phyloP scores from a whole-genome alignment of 1,139 yeast genomes.

The Suhomyces panamericanus region DNA sequence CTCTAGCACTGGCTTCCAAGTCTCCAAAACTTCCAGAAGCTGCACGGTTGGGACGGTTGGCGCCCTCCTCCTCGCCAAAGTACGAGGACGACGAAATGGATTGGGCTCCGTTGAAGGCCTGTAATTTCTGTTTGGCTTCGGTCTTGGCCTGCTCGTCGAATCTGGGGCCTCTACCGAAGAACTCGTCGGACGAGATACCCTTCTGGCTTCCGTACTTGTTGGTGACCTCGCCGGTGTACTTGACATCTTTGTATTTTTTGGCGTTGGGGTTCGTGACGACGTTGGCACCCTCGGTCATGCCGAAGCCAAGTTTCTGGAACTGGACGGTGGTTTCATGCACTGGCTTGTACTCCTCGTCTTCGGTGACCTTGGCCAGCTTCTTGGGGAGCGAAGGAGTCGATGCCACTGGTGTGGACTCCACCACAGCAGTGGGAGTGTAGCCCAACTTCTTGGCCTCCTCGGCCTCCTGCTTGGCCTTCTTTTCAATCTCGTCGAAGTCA shows the following conservation, averaged over 20 bases:
- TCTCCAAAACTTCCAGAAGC: conserved; percentile 30
- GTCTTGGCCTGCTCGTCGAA: conserved; percentile 75
- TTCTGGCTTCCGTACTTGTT: conserved; percentile 85
- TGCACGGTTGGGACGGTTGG: conserved; percentile 20
- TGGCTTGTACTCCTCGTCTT: conserved; percentile 11
- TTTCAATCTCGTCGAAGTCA: conserved; percentile 91
- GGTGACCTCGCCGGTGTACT: conserved; percentile 69
- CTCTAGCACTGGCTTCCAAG: conserved; percentile 62
- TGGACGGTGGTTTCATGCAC: conserved; percentile 66
- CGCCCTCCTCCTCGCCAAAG: conserved; percentile 79
- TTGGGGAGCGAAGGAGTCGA: conserved; percentile 11
- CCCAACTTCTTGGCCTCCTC: conserved; percentile 73
- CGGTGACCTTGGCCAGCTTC: conserved; percentile 8
- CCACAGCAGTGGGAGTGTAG: conserved; percentile 52
- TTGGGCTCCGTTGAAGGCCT: conserved; percentile 80
- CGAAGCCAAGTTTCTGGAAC: conserved; percentile 80
- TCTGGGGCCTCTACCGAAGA: conserved; percentile 80
- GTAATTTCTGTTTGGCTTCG: conserved; percentile 79
- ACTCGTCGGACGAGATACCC: conserved; percentile 94
- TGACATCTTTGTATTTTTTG: conserved; percentile 49
- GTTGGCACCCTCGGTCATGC: conserved; percentile 62
- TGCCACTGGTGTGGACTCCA: conserved; percentile 4
- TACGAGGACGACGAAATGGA: conserved; percentile 90
- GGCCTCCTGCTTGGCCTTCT: conserved; percentile 80
- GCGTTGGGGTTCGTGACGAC: conserved; percentile 33